These are phyloP conservation scores for Candida tunisiensis DNA, from an alignment of 1,139 yeast genomes.

Conservation along the genomic window DNA sequence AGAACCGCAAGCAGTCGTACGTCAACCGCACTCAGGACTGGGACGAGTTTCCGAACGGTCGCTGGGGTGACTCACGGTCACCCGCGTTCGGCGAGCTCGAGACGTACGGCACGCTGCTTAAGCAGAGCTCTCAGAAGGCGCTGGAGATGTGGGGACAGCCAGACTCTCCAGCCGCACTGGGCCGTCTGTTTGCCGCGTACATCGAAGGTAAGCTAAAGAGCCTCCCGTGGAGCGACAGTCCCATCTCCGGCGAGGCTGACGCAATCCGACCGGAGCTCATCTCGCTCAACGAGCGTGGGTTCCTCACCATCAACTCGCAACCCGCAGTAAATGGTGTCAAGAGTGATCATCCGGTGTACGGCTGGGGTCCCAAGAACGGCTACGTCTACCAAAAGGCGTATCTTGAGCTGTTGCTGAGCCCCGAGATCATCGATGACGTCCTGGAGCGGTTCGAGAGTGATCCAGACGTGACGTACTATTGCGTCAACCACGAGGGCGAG, in stretches of 20 bases:
- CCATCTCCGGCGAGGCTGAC: constrained; percentile 63
- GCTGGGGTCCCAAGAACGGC: constrained; percentile 96
- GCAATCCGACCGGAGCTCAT: constrained; percentile 44
- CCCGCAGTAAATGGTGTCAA: constrained; percentile 76
- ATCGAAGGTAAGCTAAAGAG: constrained; percentile 54
- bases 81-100: constrained; percentile 92
- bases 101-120: constrained; percentile 32
- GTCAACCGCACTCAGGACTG: constrained; percentile 81
- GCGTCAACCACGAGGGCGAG: constrained; percentile 47
- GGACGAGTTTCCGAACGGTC: constrained; percentile 92
- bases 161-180: constrained; percentile 35
- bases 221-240: constrained; percentile 92
- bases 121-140: constrained; percentile 44
- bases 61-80: constrained; percentile 90
- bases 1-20: constrained; percentile 81
- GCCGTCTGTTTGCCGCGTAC: constrained; percentile 44
- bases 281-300: constrained; percentile 44
- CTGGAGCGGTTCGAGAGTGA: constrained; percentile 24
- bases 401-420: constrained; percentile 67
- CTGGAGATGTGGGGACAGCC: constrained; percentile 84
- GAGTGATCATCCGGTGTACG: constrained; percentile 56
- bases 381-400: constrained; percentile 89
- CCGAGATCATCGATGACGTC: constrained; percentile 26
- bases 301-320: constrained; percentile 81
- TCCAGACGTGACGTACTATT: constrained; percentile 52